These are phyloP conservation scores for Xerocomellus intermedius DNA, from an alignment of 768 basidiomycete genomes.

Conservation along the genomic window DNA sequence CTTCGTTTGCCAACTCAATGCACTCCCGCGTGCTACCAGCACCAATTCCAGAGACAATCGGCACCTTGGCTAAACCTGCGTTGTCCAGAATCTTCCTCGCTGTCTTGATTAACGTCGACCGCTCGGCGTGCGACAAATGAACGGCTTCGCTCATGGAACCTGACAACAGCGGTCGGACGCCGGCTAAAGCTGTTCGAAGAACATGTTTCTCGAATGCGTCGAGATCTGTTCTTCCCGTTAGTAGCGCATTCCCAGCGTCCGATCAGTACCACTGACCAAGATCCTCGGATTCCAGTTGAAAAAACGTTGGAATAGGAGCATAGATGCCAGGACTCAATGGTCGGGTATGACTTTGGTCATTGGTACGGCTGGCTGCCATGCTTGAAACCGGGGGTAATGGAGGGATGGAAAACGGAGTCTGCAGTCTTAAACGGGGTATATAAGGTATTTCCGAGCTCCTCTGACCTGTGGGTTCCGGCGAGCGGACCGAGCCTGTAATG, in stretches of 20 bases:
- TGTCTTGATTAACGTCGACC: constrained; percentile 58
- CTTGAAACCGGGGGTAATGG: neutral
- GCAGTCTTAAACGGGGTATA: constrained; percentile 6
- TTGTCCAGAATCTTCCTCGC: constrained; percentile 72
- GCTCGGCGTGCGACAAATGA: constrained; percentile 68
- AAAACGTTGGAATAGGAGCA: constrained; percentile 87
- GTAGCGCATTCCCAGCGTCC: neutral
- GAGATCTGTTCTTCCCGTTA: constrained; percentile 44
- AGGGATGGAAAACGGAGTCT: neutral
- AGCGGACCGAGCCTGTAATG: constrained; percentile 7
- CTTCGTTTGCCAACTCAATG: constrained; percentile 68
- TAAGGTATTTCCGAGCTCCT: constrained; percentile 1
- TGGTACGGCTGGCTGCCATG: constrained; percentile 41
- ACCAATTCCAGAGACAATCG: constrained; percentile 82
- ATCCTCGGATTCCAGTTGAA: constrained; percentile 71
- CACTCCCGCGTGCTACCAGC: constrained; percentile 83
- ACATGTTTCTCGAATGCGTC: constrained; percentile 68
- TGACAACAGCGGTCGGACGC: constrained; percentile 68
- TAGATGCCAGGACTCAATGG: constrained; percentile 74
- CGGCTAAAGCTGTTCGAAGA: constrained; percentile 58
- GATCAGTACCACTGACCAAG: constrained; percentile 55
- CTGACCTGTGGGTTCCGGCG: neutral
- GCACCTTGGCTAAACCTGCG: constrained; percentile 54
- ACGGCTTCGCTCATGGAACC: constrained; percentile 88
- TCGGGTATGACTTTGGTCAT: constrained; percentile 34